phyloP scores from a whole-genome alignment of 2,329 filamentous ascomycete species.

The Didymella exigua region DNA sequence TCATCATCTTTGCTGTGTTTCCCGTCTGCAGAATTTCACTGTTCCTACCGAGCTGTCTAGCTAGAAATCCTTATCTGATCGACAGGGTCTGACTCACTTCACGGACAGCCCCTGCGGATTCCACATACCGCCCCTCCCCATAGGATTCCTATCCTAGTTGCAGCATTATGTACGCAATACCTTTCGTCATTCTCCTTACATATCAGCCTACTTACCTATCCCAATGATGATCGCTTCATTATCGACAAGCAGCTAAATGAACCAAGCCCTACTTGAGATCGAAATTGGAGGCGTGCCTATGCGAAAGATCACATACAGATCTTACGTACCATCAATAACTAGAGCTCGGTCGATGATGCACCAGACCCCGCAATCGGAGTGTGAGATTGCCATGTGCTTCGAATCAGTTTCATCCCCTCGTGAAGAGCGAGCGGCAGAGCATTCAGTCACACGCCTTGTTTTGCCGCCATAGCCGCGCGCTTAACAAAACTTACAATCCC shows the following conservation, averaged over 20 bases:
- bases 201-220: background rate
- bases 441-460: background rate
- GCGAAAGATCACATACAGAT: background rate
- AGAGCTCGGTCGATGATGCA: background rate
- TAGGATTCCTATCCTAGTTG: background rate
- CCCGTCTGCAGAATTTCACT: background rate
- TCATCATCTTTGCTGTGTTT: background rate
- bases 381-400: background rate
- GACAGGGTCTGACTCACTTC: background rate
- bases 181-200: background rate
- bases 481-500: background rate
- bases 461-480: slow-evolving; percentile 5
- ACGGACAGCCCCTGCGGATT: background rate
- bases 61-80: background rate
- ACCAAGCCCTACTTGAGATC: background rate
- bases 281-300: background rate
- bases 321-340: background rate
- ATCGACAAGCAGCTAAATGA: background rate
- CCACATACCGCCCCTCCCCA: background rate
- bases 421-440: background rate
- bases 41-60: background rate
- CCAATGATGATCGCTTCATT: background rate
- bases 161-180: background rate
- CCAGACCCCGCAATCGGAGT: background rate
- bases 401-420: background rate